Base-by-base conservation (phyloP, 1,284 basidiomycete species). In the Fomitopsis palustris region DNA sequence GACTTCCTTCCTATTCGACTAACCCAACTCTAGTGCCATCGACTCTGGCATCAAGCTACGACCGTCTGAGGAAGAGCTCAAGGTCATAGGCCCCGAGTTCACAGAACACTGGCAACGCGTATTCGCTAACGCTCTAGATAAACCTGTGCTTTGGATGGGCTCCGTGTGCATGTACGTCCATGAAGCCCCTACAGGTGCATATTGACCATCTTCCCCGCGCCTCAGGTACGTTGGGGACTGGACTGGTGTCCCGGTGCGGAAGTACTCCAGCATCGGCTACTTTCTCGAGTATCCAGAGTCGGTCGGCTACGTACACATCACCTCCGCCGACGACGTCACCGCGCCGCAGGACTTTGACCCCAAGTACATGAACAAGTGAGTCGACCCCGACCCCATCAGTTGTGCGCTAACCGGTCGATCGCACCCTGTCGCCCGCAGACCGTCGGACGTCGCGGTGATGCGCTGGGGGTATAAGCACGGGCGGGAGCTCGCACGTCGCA, bases 11-110 rank as follows among this genome's bases (percentile, higher is more conserved):
- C n/a, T n/a, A n/a, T n/a, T n/a, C n/a, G n/a, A 39, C 61, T 42
- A 29, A 19, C 5, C n/a, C 4, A n/a, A 42, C 8, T 21, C 9
- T 55, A 83, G 81, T 56, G 70, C 69, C 5, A 61, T 76, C 38
- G 81, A 83, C 55, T 74, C 75, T 5, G 81, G 78, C 1, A 72
- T 80, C 63, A 84, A 84, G 66, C 62, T 81, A 14, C 76, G 83
- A 9, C 83, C 83, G 1, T 72, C 66, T 8, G 59, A 65, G 5
- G 68, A 73, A 17, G 82, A 85, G 31, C 69, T 83, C 29, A 68
- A 75, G 42, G 68, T 69, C 25, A 67, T 84, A 14, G 81, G 81
- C 0, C 72, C 78, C 1, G 74, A 70, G 4, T 84, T 84, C 64
- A 62, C 72, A 37, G 53, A 71, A 17, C 62, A 74, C 2, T 83